phyloP scores from a whole-genome alignment of 1,284 basidiomycete species.

The Leccinum laetum region DNA sequence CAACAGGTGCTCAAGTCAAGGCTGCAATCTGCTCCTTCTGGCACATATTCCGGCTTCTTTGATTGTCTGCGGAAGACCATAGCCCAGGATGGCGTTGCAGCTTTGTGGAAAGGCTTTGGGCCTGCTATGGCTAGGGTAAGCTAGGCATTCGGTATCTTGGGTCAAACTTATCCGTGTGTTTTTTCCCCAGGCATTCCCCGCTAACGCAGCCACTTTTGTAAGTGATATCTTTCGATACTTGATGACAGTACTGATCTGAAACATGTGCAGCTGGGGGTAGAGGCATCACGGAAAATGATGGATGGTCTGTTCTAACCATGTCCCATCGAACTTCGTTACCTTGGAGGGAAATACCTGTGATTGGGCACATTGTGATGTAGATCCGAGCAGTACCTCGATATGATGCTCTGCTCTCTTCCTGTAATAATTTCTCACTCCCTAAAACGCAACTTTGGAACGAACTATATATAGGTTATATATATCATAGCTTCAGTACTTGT shows the following conservation, averaged over 20 bases:
- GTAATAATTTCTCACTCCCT: constrained; percentile 11
- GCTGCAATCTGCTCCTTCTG: constrained; percentile 94
- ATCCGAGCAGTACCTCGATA: constrained; percentile 13
- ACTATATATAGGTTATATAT: too few species aligned
- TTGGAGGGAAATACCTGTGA: constrained; percentile 11
- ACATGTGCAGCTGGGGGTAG: constrained; percentile 70
- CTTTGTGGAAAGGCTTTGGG: constrained; percentile 97
- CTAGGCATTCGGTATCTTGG: constrained; percentile 16
- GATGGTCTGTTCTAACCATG: constrained; percentile 43
- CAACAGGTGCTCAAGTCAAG: constrained; percentile 92
- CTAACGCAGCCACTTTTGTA: constrained; percentile 96
- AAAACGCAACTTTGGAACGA: too few species aligned
- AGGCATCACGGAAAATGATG: constrained; percentile 63
- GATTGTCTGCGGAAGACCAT: constrained; percentile 95
- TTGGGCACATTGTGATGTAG: constrained; percentile 4
- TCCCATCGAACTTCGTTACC: constrained; percentile 1
- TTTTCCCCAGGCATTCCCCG: constrained; percentile 79
- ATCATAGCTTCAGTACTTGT: background rate
- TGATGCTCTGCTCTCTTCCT: constrained; percentile 10
- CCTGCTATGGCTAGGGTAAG: constrained; percentile 93
- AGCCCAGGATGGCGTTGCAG: constrained; percentile 85
- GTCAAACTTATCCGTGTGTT: constrained; percentile 6
- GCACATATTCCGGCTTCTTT: constrained; percentile 92
- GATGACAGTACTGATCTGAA: constrained; percentile 2
- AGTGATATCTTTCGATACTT: constrained; percentile 37